Evolutionary conservation across 1,139 yeast genomes (phyloP).

Genomic region (Pichia sp.): DNA sequence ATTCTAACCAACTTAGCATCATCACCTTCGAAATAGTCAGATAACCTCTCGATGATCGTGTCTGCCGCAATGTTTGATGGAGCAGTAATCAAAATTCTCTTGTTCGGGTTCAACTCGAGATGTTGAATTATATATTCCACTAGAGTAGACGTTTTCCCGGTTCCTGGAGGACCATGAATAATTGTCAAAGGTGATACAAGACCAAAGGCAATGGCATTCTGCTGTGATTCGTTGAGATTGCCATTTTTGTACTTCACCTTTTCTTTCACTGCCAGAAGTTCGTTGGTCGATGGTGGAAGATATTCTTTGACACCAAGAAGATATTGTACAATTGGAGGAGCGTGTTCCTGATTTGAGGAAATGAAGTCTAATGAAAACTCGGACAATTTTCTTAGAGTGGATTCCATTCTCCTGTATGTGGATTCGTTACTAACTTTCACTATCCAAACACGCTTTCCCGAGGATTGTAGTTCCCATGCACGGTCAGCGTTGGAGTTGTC

Average conservation of each 20-base stretch:
- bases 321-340: conserved; percentile 36
- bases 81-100: conserved; percentile 82
- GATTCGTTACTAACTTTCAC: conserved; percentile 66
- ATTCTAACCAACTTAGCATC: conserved; percentile 61
- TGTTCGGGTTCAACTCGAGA: conserved; percentile 39
- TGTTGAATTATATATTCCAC: conserved; percentile 82
- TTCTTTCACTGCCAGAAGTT: conserved; percentile 6
- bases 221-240: conserved; percentile 68
- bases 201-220: conserved; percentile 54
- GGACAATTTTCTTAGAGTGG: conserved; percentile 65
- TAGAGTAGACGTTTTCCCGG: conserved; percentile 80
- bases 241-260: conserved; percentile 43
- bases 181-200: conserved; percentile 45
- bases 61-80: conserved; percentile 96
- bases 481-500: conserved; percentile 27
- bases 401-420: conserved; percentile 76
- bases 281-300: conserved; percentile 16
- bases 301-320: conserved; percentile 44
- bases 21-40: conserved; percentile 31
- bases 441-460: conserved; percentile 39
- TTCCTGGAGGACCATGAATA: conserved; percentile 78
- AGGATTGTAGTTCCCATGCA: conserved; percentile 38
- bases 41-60: conserved; percentile 77
- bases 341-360: conserved; percentile 9
- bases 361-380: conserved; percentile 40